Evolutionary conservation across 1,284 basidiomycete species (phyloP), one percentile per base, ranked within the genome.

Genomic region (Waitea zeae): DNA sequence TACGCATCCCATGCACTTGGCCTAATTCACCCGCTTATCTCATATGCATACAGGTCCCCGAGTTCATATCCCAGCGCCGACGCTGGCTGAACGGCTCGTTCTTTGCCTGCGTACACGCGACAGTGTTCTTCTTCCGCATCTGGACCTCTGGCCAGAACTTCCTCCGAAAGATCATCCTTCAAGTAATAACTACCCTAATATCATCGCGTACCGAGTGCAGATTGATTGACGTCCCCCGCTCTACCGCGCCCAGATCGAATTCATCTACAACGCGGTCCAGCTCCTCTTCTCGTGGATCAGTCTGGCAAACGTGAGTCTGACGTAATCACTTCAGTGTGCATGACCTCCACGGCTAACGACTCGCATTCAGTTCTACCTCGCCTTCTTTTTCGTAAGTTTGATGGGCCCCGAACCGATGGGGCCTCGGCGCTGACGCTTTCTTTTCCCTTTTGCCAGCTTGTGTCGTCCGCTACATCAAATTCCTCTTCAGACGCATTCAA

Each of bases 141-240:
- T 89, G 84, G 81, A 76, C 81, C 1, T 87, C 82, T n/a, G 88
- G 88, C 2, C 88, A 93, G 50, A 69, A 70, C 46, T 74, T 87
- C 53, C 73, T 90, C 59, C 67, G 88, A 41, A 90, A 82, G 62
- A 65, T 88, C 39, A 46, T 75, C 36, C 64, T 92, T n/a, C 77
- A n/a, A n/a, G n/a, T n/a, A n/a, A 74, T 42, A 5, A 34, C 20
- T 29, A 34, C 17, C 24, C 17, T 36, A 2, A 27, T 42, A 17
- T 17, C 17, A 20, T 37, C 31, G 37, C 15, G 24, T n/a, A 27
- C n/a, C 24, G n/a, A 17, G 5, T 15, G 17, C 13, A 9, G 24
- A 11, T n/a, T 32, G n/a, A 17, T 32, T 24, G 37, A 7, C 12
- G 14, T n/a, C n/a, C n/a, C n/a, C n/a, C n/a, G n/a, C n/a, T n/a